Conservation (phyloP, 768 basidiomycete genomes). For the Russula griseocarnosa region DNA sequence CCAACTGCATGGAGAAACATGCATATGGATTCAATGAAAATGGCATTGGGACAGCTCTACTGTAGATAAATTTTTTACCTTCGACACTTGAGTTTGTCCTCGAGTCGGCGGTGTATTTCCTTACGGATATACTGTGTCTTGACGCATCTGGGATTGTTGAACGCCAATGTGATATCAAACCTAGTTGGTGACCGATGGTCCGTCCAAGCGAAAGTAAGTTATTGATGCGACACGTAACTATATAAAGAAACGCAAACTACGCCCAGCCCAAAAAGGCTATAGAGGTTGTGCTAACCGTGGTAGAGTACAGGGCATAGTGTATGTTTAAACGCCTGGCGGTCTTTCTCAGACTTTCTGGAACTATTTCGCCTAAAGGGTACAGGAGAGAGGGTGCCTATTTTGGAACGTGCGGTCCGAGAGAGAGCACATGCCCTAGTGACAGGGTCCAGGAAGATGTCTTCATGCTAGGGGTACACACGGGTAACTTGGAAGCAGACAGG, state of each 20-base stretch:
- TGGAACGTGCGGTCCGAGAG: not conserved
- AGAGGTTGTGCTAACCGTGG: not conserved
- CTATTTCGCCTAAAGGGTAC: not conserved
- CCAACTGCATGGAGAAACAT: not conserved
- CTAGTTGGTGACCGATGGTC: not conserved
- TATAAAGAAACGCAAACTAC: not conserved
- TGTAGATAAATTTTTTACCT: not conserved
- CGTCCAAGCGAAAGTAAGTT: not conserved
- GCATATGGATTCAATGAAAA: not conserved
- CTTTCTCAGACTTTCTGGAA: not conserved
- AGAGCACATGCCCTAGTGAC: not conserved
- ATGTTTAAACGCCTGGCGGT: no score
- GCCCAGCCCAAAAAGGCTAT: not conserved
- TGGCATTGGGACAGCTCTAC: not conserved
- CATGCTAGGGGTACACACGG: not conserved
- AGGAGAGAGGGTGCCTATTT: not conserved
- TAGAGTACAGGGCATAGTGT: no score
- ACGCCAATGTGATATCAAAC: not conserved
- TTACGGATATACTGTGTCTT: not conserved
- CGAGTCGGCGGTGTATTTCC: not conserved
- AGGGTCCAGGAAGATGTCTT: constrained; percentile 10
- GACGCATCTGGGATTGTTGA: constrained; percentile 6
- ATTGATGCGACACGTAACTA: not conserved
- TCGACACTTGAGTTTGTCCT: no score
- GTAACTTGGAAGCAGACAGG: no score